These are phyloP conservation scores for Poronia punctata DNA, from an alignment of 495 filamentous ascomycete species.

Conservation along the genomic window DNA sequence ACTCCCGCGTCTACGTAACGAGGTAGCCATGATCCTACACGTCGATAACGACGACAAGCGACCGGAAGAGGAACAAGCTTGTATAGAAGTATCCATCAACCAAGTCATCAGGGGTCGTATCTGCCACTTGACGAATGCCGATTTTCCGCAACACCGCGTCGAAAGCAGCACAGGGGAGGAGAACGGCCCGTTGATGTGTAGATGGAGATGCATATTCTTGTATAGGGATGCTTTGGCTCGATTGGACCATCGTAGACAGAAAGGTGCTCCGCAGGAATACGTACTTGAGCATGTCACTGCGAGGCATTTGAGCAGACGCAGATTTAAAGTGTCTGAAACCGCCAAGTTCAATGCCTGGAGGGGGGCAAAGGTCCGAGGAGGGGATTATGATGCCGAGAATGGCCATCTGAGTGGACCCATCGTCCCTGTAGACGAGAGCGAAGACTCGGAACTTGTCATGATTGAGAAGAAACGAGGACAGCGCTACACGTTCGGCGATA, in stretches of 20 bases:
- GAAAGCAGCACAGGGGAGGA: no score
- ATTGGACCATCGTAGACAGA: background rate
- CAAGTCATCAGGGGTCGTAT: constrained; percentile 31
- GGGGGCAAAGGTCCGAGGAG: constrained; percentile 30
- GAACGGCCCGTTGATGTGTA: constrained; percentile 32
- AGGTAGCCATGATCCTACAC: constrained; percentile 45
- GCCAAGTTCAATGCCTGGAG: constrained; percentile 30
- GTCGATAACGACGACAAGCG: constrained; percentile 37
- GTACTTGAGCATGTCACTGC: constrained; percentile 17
- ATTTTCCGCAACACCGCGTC: constrained; percentile 35
- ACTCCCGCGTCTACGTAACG: constrained; percentile 42
- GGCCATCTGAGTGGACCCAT: background rate
- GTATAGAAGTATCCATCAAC: constrained; percentile 34
- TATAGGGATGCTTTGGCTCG: constrained; percentile 17
- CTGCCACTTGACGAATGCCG: constrained; percentile 46
- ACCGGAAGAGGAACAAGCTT: constrained; percentile 31
- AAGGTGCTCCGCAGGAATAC: constrained; percentile 25
- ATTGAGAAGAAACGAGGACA: constrained; percentile 23
- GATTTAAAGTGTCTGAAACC: constrained; percentile 11
- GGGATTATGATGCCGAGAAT: constrained; percentile 18
- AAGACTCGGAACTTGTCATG: constrained; percentile 1
- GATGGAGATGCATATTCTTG: constrained; percentile 24
- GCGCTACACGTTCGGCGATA: constrained; percentile 60
- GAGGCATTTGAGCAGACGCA: constrained; percentile 19
- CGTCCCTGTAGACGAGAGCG: constrained; percentile 1